A percentile compares a stretch with the other conserved stretches of the same genome.
Evolutionary conservation across 108 stramenopile species (phyloP).

Genomic region (Aureococcus anophagefferens): DNA sequence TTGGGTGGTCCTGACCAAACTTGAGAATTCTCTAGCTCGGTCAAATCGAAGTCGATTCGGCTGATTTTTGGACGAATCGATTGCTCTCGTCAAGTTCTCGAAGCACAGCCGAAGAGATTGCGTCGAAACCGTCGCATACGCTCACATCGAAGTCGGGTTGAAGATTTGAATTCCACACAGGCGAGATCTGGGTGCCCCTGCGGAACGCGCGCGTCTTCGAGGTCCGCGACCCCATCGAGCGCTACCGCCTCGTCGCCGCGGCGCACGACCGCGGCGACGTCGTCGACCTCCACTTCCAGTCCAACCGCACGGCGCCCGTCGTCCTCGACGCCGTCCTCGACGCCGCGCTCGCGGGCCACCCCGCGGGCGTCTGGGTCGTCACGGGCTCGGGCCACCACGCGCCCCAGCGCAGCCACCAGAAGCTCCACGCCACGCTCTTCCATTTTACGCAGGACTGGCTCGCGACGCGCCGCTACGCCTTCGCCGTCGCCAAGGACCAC

Average conservation of each 20-base stretch:
- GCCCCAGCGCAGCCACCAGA: not conserved
- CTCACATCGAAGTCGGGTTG: too few species aligned
- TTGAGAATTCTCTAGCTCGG: too few species aligned
- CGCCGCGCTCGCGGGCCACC: not conserved
- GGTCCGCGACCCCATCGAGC: slow-evolving; percentile 7
- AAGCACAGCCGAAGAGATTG: too few species aligned
- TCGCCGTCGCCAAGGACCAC: slow-evolving; percentile 1
- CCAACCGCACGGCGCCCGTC: not conserved
- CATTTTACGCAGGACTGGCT: slow-evolving; percentile 6
- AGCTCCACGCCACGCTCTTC: not conserved
- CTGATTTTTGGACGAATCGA: too few species aligned
- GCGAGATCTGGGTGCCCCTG: not conserved
- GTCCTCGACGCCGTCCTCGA: slow-evolving; percentile 8
- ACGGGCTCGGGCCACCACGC: slow-evolving; percentile 15
- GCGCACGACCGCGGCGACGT: not conserved
- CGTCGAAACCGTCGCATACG: too few species aligned
- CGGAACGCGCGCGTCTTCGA: slow-evolving; percentile 6
- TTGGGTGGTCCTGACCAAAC: too few species aligned
- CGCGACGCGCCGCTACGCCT: slow-evolving; percentile 1
- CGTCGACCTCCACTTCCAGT: slow-evolving; percentile 17
- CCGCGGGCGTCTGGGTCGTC: slow-evolving; percentile 11
- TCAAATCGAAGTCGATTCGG: too few species aligned
- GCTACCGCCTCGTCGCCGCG: not conserved
- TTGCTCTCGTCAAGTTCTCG: too few species aligned
- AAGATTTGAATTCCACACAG: too few species aligned